Evolutionary conservation across 2,329 filamentous ascomycete genomes (phyloP).

Genomic region (Myriosclerotinia duriaeana): DNA sequence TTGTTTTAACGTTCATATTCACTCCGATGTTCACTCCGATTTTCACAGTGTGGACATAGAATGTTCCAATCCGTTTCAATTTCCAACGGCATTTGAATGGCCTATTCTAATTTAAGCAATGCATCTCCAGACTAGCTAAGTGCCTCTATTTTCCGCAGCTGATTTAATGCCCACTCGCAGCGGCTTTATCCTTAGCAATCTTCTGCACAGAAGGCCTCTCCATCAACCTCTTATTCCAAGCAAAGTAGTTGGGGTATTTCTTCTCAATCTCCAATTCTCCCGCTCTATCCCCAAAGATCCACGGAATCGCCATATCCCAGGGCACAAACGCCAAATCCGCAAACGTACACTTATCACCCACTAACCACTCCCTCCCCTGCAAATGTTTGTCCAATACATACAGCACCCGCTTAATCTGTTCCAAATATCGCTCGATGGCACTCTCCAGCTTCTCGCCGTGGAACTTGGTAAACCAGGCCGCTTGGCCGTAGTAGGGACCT

Average conservation of each 20-base stretch:
- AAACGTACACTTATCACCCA: constrained; percentile 44
- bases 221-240: constrained; percentile 29
- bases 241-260: constrained; percentile 30
- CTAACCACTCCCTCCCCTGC: constrained; percentile 41
- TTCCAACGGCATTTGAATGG: neutral
- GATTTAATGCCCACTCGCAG: constrained; percentile 16
- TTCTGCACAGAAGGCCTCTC: constrained; percentile 28
- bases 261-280: constrained; percentile 29
- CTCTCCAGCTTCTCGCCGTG: constrained; percentile 45
- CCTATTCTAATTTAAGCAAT: neutral
- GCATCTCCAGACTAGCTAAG: neutral
- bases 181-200: constrained; percentile 27
- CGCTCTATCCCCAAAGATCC: constrained; percentile 26
- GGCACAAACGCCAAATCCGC: constrained; percentile 40
- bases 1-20: neutral
- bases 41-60: neutral
- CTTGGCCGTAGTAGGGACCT: constrained; percentile 1
- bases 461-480: constrained; percentile 40
- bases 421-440: constrained; percentile 46
- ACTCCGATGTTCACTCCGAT: neutral
- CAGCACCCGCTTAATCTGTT: constrained; percentile 42
- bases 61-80: neutral
- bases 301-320: constrained; percentile 25
- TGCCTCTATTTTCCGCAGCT: too few relatives aligned
- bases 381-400: constrained; percentile 46